Base-by-base conservation (phyloP, 1,139 yeast species). In the Yamadazyma pseudoaaseri region DNA sequence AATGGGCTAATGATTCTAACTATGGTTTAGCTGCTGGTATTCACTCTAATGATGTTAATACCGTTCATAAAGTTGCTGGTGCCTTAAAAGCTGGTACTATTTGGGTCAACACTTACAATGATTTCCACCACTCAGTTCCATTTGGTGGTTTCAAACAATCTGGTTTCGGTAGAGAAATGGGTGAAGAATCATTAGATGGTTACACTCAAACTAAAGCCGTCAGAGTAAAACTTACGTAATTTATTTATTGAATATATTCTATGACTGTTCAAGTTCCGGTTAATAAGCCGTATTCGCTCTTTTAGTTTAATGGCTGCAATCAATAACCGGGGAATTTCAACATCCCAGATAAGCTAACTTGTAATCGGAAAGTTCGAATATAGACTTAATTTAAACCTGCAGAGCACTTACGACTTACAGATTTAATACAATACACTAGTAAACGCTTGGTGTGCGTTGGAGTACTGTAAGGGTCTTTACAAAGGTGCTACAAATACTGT, bases 111-210 rank as follows among this genome's bases (percentile, higher is more conserved):
- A 70, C 94, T 44, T 86, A 84, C 71, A 86, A 86, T 62, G 86
- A 81, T 53, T 81, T 85, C 81, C 86, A 86, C 65, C 77, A 76
- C 49, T 73, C 76, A 63, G 82, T 85, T 57, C 89, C 90, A 60
- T 82, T 82, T 54, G 96, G 96, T 56, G 96, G 96, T 48, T 86
- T 68, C 76, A 81, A 82, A 58, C 79, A 81, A 64, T 83, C 94
- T 41, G 96, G 96, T 65, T 78, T 84, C 58, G 96, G 96, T 56
- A 83, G 95, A 69, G 96, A 86, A 73, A 79, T 86, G 81, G 96
- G 96, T 61, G 70, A 69, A 45, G 89, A 83, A 59, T 94, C 89
- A 35, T 74, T 86, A 51, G 86, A 81, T 49, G 83, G 81, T 76
- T 86, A 86, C 73, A 76, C 85, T 43, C 92, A 86, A 67, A 68